Evolutionary conservation across 192 early-diverging fungal genomes (phyloP), one percentile per base, ranked within the genome.

Genomic region (Piromyces sp.): DNA sequence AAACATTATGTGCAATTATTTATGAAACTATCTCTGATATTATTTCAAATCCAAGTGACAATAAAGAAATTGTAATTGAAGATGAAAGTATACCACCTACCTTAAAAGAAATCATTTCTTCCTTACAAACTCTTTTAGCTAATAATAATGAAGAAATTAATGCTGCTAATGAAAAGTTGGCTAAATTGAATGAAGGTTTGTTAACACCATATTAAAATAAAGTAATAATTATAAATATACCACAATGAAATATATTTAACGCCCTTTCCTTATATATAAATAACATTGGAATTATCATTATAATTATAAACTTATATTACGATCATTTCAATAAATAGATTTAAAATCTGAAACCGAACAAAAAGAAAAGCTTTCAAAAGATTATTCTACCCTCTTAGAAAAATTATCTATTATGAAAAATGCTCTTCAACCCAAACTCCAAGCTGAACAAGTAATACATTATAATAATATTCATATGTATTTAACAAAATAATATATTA

Each of bases 381-480:
- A 95, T 38, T 86, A 95, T 81, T 89, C 93, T 78, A 83, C 89
- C 42, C 84, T 96, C 22, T 84, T 97, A 78, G 94, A 92, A 30
- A 92, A 93, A 80, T 87, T 98, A 11, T 87, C 91, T 3, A 91
- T 87, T 30, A 92, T 96, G 89, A 96, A 95, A 83, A 93, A 91
- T 33, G 92, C 93, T 0, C 84, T 97, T 5, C 91, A 89, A 36
- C 91, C 95, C 17, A 93, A 94, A 86, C 87, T 97, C 80, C 94
- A 96, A 84, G 92, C 91, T 16, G 96, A 98, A 81, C 93, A 94
- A 79, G 87, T 88, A 81, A 29, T n/a, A 5, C 37, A 81, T 58
- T n/a, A n/a, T n/a, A n/a, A n/a, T n/a, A n/a, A n/a, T n/a, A n/a
- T n/a, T n/a, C n/a, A n/a, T n/a, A n/a, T n/a, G n/a, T n/a, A n/a